These are phyloP conservation scores for Stromatinia cepivora DNA, from an alignment of 2,329 filamentous ascomycete species.

Conservation along the genomic window DNA sequence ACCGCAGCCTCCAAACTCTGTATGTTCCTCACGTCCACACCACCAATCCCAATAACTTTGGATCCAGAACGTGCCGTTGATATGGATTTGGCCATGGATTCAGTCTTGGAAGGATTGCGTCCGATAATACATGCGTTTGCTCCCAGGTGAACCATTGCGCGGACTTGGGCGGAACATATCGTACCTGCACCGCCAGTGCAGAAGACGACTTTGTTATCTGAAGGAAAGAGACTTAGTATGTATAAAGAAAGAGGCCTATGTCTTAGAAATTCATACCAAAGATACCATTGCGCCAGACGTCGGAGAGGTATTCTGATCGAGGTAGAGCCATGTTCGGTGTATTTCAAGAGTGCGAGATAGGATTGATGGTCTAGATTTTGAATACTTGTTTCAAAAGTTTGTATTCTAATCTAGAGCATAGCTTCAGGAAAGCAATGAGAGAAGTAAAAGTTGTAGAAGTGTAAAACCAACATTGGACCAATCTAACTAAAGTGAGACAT, in stretches of 20 bases:
- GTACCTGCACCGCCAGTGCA: conserved; percentile 92
- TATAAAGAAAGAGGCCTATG: neutral
- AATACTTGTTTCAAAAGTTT: too few relatives aligned
- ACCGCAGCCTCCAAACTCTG: conserved; percentile 72
- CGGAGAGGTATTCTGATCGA: conserved; percentile 74
- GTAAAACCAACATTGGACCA: neutral
- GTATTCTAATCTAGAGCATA: neutral
- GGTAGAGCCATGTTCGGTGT: conserved; percentile 47
- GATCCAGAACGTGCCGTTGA: conserved; percentile 74
- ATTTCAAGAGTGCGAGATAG: neutral
- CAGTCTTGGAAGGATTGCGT: conserved; percentile 85
- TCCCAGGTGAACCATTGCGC: conserved; percentile 85
- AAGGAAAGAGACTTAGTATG: conserved; percentile 21
- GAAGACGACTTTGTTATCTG: conserved; percentile 86
- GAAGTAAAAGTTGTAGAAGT: neutral
- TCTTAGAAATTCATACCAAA: conserved; percentile 60
- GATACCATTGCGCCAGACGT: conserved; percentile 82
- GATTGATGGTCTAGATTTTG: neutral
- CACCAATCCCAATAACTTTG: conserved; percentile 83
- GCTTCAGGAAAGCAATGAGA: neutral
- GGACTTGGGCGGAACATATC: conserved; percentile 92
- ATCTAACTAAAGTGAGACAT: neutral
- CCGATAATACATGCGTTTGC: conserved; percentile 94
- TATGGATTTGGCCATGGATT: conserved; percentile 76
- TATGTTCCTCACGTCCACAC: conserved; percentile 73